Conservation (phyloP, 2,329 filamentous ascomycete genomes). For the Dissoconium aciculare region DNA sequence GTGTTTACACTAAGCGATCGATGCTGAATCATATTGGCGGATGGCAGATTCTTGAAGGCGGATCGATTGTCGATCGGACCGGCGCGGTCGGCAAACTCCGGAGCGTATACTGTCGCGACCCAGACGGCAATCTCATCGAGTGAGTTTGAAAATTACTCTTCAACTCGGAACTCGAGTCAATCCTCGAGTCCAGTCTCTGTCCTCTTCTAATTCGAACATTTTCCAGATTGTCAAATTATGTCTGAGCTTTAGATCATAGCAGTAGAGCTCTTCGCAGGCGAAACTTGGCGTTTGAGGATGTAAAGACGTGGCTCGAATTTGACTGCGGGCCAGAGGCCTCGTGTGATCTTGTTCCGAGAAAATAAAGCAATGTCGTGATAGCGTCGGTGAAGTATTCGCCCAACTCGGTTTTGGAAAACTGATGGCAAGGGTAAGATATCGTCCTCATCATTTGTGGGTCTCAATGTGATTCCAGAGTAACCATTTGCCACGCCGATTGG, state of each 20-base stretch:
- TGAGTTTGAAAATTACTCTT: constrained; percentile 32
- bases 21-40: not conserved
- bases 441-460: constrained; percentile 22
- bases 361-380: constrained; percentile 10
- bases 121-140: constrained; percentile 49
- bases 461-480: constrained; percentile 36
- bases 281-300: constrained; percentile 30
- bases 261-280: constrained; percentile 4
- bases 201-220: too few species aligned
- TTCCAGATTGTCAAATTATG: constrained; percentile 19
- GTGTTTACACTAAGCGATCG: too few species aligned
- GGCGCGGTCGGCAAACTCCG: constrained; percentile 41
- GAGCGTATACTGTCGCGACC: constrained; percentile 47
- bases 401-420: too few species aligned
- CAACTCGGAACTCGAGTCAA: too few species aligned
- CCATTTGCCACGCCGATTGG: constrained; percentile 36
- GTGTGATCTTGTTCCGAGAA: constrained; percentile 23
- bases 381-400: too few species aligned
- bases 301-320: constrained; percentile 39
- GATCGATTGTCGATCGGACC: constrained; percentile 38
- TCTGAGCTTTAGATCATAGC: constrained; percentile 14
- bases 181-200: too few species aligned
- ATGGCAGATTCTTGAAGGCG: constrained; percentile 32
- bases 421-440: constrained; percentile 13
- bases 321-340: constrained; percentile 42